Evolutionary conservation across 805 yeast species (phyloP), one percentile per base, ranked within the genome.

Genomic region (baker's yeast (Saccharomyces cerevisiae)): DNA sequence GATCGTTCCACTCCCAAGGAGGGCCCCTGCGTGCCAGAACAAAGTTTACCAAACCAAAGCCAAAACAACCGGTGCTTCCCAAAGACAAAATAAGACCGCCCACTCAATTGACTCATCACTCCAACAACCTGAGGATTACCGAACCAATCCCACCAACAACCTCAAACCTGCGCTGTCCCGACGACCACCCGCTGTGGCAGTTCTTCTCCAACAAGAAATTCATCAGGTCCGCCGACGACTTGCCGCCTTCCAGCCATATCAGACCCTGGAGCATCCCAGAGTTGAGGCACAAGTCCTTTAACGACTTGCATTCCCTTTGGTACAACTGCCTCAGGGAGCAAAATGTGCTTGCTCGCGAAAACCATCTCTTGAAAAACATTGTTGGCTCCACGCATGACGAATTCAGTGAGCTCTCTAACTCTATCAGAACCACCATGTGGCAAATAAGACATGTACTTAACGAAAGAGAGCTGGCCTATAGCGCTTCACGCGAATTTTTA

Each of bases 121-220:
- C 54, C 52, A 65, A 59, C 17, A 52, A 59, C 43, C 70, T 86
- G 57, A 73, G 76, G 58, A 77, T 91, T 59, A 80, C 92, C 53
- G 79, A 86, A 11, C 98, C 98, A 14, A 85, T 94, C 60, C 79
- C 88, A 13, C 98, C 99, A 14, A 80, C 94, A 1, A 84, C 80
- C 52, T 76, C 78, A 59, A 88, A 88, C 69, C 77, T 91, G 53
- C 77, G 77, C 56, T 87, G 87, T 32, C 79, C 82, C 13, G 92
- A 85, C 4, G 87, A 86, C 68, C 99, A 94, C 71, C 99, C 98
- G 30, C 76, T 94, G 59, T 94, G 97, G 96, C 91, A 87, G 63
- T 94, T 94, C 69, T 94, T 92, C 74, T 68, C 74, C 50, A 79
- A 87, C 43, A 76, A 83, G 54, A 76, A 78, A 62, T 81, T 83